These are phyloP conservation scores for Maudiozyma serrabonitensis DNA, from an alignment of 805 yeast species.

Conservation along the genomic window DNA sequence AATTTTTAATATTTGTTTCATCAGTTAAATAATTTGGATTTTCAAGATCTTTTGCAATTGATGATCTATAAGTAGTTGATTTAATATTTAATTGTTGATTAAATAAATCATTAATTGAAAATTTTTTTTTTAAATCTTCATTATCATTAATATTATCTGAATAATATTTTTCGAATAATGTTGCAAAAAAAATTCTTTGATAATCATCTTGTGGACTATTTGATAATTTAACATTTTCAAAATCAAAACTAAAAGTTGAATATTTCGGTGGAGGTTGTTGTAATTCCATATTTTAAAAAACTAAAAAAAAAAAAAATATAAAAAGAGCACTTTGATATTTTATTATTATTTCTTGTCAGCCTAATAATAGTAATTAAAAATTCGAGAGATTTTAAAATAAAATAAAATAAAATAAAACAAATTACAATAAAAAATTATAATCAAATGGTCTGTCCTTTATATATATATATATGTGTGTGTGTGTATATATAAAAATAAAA, in stretches of 20 bases:
- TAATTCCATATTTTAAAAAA: too few species aligned
- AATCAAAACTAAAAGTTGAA: slow-evolving; percentile 13
- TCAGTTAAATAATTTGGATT: slow-evolving; percentile 5
- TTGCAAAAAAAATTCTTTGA: slow-evolving; percentile 23
- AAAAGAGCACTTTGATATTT: too few species aligned
- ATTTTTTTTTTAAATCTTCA: not conserved
- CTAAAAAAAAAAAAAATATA: too few species aligned
- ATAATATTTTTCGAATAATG: slow-evolving; percentile 6
- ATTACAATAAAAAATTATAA: too few species aligned
- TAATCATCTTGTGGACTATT: slow-evolving; percentile 25
- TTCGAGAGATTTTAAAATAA: too few species aligned
- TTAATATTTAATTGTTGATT: slow-evolving; percentile 5
- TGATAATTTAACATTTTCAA: slow-evolving; percentile 10
- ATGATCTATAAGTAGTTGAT: slow-evolving; percentile 17
- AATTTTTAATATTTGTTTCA: not conserved
- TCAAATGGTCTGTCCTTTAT: too few species aligned
- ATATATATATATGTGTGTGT: too few species aligned
- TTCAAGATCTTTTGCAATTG: slow-evolving; percentile 12
- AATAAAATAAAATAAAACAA: too few species aligned
- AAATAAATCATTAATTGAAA: not conserved
- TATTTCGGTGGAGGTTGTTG: slow-evolving; percentile 2
- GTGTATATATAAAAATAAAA: too few species aligned
- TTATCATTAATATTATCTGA: not conserved
- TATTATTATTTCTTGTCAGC: too few species aligned
- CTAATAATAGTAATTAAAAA: too few species aligned